Evolutionary conservation across 1,284 basidiomycete species (phyloP).

Genomic region (Rhodotorula sp.): DNA sequence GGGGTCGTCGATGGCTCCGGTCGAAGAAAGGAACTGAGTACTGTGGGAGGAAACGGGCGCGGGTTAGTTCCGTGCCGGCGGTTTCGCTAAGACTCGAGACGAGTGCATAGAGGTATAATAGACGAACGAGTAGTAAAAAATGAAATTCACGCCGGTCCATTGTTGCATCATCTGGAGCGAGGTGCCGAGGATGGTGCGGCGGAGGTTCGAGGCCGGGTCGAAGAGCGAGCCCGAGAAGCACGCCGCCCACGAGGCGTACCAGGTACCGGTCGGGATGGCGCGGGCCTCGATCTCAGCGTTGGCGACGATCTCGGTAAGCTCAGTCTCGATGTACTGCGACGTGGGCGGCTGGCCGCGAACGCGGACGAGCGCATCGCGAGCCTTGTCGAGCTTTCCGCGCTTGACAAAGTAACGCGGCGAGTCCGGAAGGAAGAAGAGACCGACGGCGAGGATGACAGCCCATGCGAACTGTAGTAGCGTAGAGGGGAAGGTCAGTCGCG

Average conservation of each 20-base stretch:
- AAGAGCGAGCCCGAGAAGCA: conserved; percentile 42
- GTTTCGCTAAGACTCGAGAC: too few relatives aligned
- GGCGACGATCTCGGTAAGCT: conserved; percentile 42
- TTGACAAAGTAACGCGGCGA: conserved; percentile 69
- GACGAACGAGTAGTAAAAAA: conserved; percentile 37
- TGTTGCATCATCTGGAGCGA: conserved; percentile 47
- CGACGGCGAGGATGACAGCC: conserved; percentile 60
- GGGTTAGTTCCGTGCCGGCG: too few relatives aligned
- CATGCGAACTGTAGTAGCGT: conserved; percentile 51
- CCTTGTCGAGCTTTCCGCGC: conserved; percentile 62
- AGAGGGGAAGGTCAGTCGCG: conserved; percentile 31
- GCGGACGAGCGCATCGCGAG: conserved; percentile 59
- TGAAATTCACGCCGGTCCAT: conserved; percentile 46
- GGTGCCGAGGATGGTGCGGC: conserved; percentile 44
- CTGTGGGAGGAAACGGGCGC: conserved; percentile 20
- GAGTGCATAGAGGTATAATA: not conserved
- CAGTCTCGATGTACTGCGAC: conserved; percentile 40
- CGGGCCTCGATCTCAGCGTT: conserved; percentile 44
- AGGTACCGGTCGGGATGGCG: conserved; percentile 32
- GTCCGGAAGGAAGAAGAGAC: conserved; percentile 66
- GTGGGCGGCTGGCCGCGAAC: conserved; percentile 37
- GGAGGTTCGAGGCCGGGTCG: conserved; percentile 43
- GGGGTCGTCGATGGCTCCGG: conserved; percentile 41
- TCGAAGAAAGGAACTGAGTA: conserved; percentile 42
- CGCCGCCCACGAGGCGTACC: conserved; percentile 30